These are phyloP conservation scores for Hemisphaericaspora subhashii DNA, from an alignment of 1,139 yeast species.

Conservation along the genomic window DNA sequence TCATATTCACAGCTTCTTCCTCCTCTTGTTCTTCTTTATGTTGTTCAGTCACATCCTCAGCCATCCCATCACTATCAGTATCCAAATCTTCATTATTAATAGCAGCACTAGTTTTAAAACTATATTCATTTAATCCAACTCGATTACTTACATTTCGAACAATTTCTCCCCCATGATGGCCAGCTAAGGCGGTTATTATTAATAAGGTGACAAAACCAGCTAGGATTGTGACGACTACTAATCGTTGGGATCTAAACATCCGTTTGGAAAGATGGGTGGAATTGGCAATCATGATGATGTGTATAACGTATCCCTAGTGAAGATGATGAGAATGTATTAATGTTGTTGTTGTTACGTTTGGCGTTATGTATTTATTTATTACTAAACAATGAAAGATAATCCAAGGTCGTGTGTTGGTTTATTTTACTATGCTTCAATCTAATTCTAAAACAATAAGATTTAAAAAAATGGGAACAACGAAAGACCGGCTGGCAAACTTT, in stretches of 20 bases:
- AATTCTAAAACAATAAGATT: too few species aligned
- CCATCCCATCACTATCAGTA: constrained; percentile 1
- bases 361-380: too few species aligned
- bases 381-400: too few species aligned
- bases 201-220: constrained; percentile 25
- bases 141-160: constrained; percentile 15
- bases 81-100: constrained; percentile 5
- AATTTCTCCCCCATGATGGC: constrained; percentile 20
- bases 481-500: too few species aligned
- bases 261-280: constrained; percentile 31
- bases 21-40: constrained; percentile 5
- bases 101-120: background rate
- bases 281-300: constrained; percentile 23
- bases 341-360: too few species aligned
- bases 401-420: too few species aligned
- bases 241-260: constrained; percentile 31
- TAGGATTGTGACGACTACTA: constrained; percentile 22
- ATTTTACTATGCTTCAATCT: too few species aligned
- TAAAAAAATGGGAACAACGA: too few species aligned
- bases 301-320: background rate
- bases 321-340: background rate
- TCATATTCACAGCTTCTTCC: constrained; percentile 3
- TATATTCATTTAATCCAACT: background rate
- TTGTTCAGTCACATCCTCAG: background rate
- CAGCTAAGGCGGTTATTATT: constrained; percentile 22